Conservation (phyloP, 345 rosid genomes). For the Acer saccharum region DNA sequence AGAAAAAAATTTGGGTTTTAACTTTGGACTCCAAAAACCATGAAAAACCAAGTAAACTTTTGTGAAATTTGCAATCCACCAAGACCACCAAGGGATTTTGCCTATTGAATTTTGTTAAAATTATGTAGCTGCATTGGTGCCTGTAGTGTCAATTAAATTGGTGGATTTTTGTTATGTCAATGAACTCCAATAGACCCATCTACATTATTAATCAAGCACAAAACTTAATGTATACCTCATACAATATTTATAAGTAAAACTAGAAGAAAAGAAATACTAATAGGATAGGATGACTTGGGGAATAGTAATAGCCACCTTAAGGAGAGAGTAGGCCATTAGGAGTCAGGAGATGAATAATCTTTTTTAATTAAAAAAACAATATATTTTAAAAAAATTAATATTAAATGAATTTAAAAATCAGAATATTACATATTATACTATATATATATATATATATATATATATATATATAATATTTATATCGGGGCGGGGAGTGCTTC, state of each 20-base stretch:
- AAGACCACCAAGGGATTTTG: slow-evolving; percentile 17
- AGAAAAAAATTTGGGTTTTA: slow-evolving; percentile 35
- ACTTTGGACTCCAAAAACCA: slow-evolving; percentile 24
- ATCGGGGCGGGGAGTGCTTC: no score
- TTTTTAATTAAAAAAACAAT: no score
- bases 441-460: no score
- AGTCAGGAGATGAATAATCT: no score
- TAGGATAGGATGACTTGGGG: no score
- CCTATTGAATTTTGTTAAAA: slow-evolving; percentile 3
- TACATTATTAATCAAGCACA: slow-evolving; percentile 17
- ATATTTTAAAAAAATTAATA: no score
- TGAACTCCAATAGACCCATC: slow-evolving; percentile 27
- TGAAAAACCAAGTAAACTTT: slow-evolving; percentile 19
- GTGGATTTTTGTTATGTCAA: slow-evolving; percentile 15
- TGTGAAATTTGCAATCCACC: slow-evolving; percentile 22
- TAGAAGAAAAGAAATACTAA: no score
- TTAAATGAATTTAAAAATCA: no score
- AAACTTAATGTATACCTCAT: neutral
- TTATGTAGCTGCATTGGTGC: slow-evolving; percentile 11
- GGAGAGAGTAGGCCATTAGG: no score
- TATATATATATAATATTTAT: no score
- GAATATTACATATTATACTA: no score
- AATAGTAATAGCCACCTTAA: no score
- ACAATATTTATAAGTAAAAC: neutral
- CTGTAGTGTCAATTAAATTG: slow-evolving; percentile 1